Evolutionary conservation across 1,284 basidiomycete genomes (phyloP).

Genomic region (Sanghuangporus weigelae): DNA sequence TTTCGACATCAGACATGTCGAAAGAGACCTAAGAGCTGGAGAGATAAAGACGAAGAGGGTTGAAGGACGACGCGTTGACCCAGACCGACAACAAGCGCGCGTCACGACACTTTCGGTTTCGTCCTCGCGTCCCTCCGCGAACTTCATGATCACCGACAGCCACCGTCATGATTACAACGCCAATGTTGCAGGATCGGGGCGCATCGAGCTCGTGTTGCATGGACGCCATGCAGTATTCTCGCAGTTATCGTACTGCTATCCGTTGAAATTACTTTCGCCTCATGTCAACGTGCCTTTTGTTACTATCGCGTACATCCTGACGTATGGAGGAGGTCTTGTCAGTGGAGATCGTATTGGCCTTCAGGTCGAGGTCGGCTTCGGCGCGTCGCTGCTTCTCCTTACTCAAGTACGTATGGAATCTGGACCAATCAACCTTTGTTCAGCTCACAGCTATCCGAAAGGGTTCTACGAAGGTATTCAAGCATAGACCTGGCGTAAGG

Average conservation of each 20-base stretch:
- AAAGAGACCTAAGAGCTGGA: neutral
- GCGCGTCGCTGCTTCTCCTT: slow-evolving; percentile 59
- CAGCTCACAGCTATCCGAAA: slow-evolving; percentile 28
- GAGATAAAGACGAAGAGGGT: neutral
- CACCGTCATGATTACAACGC: slow-evolving; percentile 16
- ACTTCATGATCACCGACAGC: slow-evolving; percentile 8
- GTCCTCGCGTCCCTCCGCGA: neutral
- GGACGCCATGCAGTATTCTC: slow-evolving; percentile 61
- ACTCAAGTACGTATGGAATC: slow-evolving; percentile 64
- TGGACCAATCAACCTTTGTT: slow-evolving; percentile 4
- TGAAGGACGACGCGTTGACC: neutral
- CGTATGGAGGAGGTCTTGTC: slow-evolving; percentile 93
- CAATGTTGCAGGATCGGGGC: slow-evolving; percentile 47
- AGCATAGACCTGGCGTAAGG: slow-evolving; percentile 52
- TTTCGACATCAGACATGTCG: slow-evolving; percentile 16
- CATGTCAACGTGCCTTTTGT: slow-evolving; percentile 43
- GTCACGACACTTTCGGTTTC: neutral
- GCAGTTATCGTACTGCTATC: slow-evolving; percentile 79
- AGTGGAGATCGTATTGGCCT: slow-evolving; percentile 78
- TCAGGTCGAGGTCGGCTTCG: slow-evolving; percentile 52
- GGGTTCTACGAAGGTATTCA: slow-evolving; percentile 95
- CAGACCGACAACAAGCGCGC: neutral
- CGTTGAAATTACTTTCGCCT: slow-evolving; percentile 86
- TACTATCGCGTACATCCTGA: slow-evolving; percentile 75
- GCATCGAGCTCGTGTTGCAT: slow-evolving; percentile 46